phyloP scores from a whole-genome alignment of 78 protist species.

The Diacronema lutheri region DNA sequence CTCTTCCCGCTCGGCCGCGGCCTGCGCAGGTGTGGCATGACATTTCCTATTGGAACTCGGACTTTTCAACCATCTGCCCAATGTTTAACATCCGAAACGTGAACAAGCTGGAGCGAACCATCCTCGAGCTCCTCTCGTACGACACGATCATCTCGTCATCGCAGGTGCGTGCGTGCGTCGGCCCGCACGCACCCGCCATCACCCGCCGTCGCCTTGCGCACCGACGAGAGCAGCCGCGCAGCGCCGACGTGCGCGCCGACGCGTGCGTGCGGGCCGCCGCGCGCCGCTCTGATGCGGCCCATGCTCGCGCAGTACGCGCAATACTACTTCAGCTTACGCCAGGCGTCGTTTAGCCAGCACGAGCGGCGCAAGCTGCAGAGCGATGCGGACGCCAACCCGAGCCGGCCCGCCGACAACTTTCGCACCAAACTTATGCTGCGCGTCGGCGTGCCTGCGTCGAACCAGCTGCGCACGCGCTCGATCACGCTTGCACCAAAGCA shows the following conservation, averaged over 20 bases:
- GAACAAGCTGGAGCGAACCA: neutral
- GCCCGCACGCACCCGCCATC: too few species aligned
- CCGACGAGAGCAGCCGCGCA: too few species aligned
- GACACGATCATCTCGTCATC: conserved; percentile 2
- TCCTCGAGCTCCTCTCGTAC: neutral
- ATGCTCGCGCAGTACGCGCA: neutral
- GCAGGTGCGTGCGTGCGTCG: neutral
- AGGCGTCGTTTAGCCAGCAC: neutral
- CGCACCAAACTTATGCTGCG: neutral
- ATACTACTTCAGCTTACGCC: neutral
- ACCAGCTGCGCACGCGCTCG: too few species aligned
- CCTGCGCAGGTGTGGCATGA: conserved; percentile 9
- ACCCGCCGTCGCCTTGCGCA: too few species aligned
- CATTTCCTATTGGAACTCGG: neutral
- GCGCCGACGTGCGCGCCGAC: too few species aligned
- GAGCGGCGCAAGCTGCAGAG: neutral
- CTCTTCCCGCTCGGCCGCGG: too few species aligned
- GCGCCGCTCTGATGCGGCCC: too few species aligned
- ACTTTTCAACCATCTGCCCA: conserved; percentile 10
- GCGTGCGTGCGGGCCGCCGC: too few species aligned
- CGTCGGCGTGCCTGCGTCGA: neutral
- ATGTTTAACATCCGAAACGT: neutral
- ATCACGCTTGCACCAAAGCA: too few species aligned
- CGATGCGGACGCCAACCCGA: neutral
- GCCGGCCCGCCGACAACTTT: neutral